phyloP scores from a whole-genome alignment of 2,329 filamentous ascomycete species.

The Fusarium abutilonis region DNA sequence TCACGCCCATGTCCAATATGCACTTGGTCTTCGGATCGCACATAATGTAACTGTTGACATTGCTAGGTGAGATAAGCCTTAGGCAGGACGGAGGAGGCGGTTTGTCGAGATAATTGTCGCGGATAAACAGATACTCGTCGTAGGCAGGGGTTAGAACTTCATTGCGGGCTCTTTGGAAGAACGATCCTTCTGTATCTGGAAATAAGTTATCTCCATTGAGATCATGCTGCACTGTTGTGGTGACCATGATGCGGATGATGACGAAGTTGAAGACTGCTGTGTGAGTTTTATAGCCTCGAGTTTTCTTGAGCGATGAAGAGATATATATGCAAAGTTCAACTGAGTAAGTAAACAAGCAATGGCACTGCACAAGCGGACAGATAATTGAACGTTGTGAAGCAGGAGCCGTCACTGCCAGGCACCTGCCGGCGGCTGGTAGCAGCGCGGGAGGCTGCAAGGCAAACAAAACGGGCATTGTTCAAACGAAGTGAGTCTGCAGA shows the following conservation, averaged over 20 bases:
- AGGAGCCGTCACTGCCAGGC: slow-evolving; percentile 20
- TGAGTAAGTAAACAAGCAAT: neutral
- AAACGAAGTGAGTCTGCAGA: neutral
- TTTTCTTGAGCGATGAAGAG: neutral
- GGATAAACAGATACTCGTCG: slow-evolving; percentile 22
- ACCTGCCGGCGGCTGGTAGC: slow-evolving; percentile 23
- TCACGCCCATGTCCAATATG: slow-evolving; percentile 23
- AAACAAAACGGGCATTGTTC: neutral
- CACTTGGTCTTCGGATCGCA: neutral
- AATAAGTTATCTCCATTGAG: slow-evolving; percentile 1
- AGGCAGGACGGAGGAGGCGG: slow-evolving; percentile 12
- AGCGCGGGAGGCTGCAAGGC: neutral
- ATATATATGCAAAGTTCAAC: neutral
- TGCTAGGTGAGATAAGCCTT: slow-evolving; percentile 22
- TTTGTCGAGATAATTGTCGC: slow-evolving; percentile 3
- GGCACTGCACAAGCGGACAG: neutral
- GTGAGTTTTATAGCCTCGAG: too few relatives aligned
- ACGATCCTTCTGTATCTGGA: neutral
- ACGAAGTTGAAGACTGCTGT: too few relatives aligned
- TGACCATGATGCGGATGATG: slow-evolving; percentile 4
- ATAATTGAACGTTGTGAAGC: slow-evolving; percentile 3
- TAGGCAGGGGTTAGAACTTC: slow-evolving; percentile 29
- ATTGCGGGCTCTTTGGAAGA: slow-evolving; percentile 1
- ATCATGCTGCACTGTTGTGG: slow-evolving; percentile 4
- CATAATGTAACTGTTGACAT: slow-evolving; percentile 9